Percentiles rank a stretch among this genome's conserved stretches.
These are phyloP conservation scores for Sphenostylis stenocarpa DNA, from an alignment of 306 rosid genomes.

Conservation along the genomic window DNA sequence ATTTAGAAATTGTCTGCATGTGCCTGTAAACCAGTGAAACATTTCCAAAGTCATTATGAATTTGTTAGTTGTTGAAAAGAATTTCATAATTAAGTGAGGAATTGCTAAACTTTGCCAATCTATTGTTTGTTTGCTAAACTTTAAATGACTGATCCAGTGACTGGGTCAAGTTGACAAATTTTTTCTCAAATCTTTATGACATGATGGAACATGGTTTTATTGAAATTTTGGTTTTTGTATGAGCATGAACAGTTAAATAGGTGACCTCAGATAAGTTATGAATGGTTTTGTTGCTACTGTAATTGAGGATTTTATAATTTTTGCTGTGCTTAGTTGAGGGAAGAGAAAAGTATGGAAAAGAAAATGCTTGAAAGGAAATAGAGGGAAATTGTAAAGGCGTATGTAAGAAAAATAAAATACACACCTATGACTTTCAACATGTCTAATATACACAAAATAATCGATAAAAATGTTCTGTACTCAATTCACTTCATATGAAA, in stretches of 20 bases:
- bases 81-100: neutral
- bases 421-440: too few species aligned
- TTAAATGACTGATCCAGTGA: neutral
- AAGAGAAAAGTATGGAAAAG: too few species aligned
- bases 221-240: constrained; percentile 11
- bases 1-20: constrained; percentile 4
- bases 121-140: neutral
- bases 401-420: too few species aligned
- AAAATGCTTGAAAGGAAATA: too few species aligned
- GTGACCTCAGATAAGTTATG: neutral
- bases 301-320: neutral
- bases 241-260: neutral
- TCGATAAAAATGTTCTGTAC: too few species aligned
- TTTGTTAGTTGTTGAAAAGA: neutral
- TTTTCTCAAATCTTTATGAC: neutral
- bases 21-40: neutral
- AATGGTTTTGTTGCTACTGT: neutral
- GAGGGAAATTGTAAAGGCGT: too few species aligned
- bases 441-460: too few species aligned
- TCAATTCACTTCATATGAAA: too few species aligned
- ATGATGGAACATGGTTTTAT: neutral
- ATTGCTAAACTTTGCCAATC: neutral
- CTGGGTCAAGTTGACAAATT: neutral
- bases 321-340: neutral
- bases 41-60: neutral